Base-by-base conservation (phyloP, 768 basidiomycete genomes). In the Termitomyces sp. region DNA sequence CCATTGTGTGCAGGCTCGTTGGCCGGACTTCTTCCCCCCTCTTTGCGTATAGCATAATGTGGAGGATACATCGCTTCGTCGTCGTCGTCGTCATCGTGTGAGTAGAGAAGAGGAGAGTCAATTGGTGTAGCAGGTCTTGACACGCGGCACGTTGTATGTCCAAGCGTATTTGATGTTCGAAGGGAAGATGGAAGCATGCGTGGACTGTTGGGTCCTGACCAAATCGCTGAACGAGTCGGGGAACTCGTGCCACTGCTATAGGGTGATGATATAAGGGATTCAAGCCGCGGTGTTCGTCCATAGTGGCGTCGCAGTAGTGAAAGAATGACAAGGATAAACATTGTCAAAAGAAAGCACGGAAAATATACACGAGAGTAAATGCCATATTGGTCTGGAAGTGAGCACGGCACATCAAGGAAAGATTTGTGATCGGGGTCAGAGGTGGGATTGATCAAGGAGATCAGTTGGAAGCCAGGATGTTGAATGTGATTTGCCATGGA, bases 381-480 rank as follows among this genome's bases (percentile, higher is more conserved):
- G 20, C 72, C 72, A 46, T 72, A 70, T 52, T 87, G 85, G 60
- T 90, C 81, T 0, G 94, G 94, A n/a, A 96, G 77, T 62, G 83
- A 70, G 68, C 94, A 97, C 0, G 84, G 79, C n/a, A 70, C 68
- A 60, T 92, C 86, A 22, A 80, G 78, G 56, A 85, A 77, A 0
- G 85, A 82, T 22, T 53, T 55, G 29, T 70, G 65, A 23, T 69
- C 56, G 0, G 64, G 56, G 9, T 69, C 60, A 3, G 75, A 60
- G 7, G 59, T 57, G 5, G 78, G 74, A 33, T 77, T 72, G 9
- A 76, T 64, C 31, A 84, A 68, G 0, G 91, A 88, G 29, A 97
- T 75, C 6, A 97, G 81, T 58, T 95, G 91, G 68, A 95, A 90
- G 3, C 94, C 94, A 2, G 94, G 91, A 32, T 76, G 72, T 22